A percentile compares a stretch with the other conserved stretches of the same genome.
These are phyloP conservation scores for Salinomyces thailandicus DNA, from an alignment of 2,329 filamentous ascomycete species.

Conservation along the genomic window DNA sequence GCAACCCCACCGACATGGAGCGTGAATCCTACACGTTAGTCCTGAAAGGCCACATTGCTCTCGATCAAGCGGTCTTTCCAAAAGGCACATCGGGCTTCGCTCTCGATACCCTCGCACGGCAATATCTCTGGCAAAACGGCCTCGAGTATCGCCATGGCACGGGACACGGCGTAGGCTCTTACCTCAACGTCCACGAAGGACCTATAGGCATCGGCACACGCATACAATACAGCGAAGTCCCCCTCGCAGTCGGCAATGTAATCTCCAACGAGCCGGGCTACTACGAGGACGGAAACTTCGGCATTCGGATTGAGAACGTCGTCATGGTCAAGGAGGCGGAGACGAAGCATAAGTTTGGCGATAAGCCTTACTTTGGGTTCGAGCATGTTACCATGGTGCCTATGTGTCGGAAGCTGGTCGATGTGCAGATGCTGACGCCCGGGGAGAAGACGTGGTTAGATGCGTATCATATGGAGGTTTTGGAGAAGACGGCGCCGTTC, in stretches of 20 bases:
- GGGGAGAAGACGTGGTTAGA: constrained; percentile 81
- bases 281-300: constrained; percentile 91
- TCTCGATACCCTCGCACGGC: constrained; percentile 76
- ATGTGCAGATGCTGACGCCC: constrained; percentile 58
- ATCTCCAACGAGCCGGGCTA: constrained; percentile 91
- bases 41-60: constrained; percentile 82
- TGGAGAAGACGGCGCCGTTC: constrained; percentile 66
- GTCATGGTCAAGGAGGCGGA: constrained; percentile 82
- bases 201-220: constrained; percentile 93
- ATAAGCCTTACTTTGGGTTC: constrained; percentile 88
- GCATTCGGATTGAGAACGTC: constrained; percentile 93
- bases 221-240: constrained; percentile 81
- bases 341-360: constrained; percentile 79
- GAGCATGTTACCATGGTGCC: constrained; percentile 97
- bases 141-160: constrained; percentile 95
- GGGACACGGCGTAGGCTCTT: constrained; percentile 90
- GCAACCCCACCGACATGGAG: constrained; percentile 70
- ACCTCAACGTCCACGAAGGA: constrained; percentile 92
- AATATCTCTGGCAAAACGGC: constrained; percentile 85
- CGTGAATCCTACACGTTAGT: constrained; percentile 87
- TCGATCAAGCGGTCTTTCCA: constrained; percentile 80
- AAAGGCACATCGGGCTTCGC: constrained; percentile 93
- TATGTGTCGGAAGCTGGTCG: constrained; percentile 81
- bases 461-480: constrained; percentile 69
- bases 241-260: constrained; percentile 83